Base-by-base conservation (phyloP, 2,329 filamentous ascomycete genomes). In the Herpotrichia juniperi region DNA sequence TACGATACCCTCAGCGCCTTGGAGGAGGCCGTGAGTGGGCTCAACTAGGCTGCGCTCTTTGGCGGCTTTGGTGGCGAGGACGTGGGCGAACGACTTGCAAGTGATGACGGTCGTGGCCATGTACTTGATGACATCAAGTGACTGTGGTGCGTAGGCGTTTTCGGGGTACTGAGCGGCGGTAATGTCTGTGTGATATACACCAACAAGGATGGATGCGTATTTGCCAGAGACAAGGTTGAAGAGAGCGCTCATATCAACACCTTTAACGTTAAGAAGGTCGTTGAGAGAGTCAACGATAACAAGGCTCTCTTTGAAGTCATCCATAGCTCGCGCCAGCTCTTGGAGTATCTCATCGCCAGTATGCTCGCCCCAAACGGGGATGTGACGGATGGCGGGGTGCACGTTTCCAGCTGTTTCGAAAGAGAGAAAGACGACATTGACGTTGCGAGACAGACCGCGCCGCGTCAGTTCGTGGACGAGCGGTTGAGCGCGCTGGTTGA, bases 51-150 rank as follows among this genome's bases (percentile, higher is more conserved):
- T 92, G 51, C 89, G 83, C 72, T 94, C 87, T 9, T 83, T 81
- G 3, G 93, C 92, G n/a, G 82, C 83, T 69, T 91, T 91, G 31
- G 83, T 81, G 25, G 87, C 86, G 4, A 94, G 80, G 37, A 90
- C 83, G 61, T 97, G 91, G 7, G 85, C 78, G 32, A 97, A 81
- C 12, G 86, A 89, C 32, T 88, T 86, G 0, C 90, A 80, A 4
- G 84, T 86, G 53, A 97, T 81, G 47, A 97, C 83, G 3, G 91
- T 88, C 3, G 94, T 99, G n/a, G 93, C 90, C 51, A 97, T 86
- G 74, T 96, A 96, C 40, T 82, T 84, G 19, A 97, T 80, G 1
- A 92, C 78, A 1, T 86, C 86, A 11, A 96, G 79, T 0, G 91
- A 86, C 24, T 63, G 62, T 17, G 57, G 76, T 8, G 52, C 56